Conservation (phyloP, 176 grass and related monocot genomes). For the Carex parvula region DNA sequence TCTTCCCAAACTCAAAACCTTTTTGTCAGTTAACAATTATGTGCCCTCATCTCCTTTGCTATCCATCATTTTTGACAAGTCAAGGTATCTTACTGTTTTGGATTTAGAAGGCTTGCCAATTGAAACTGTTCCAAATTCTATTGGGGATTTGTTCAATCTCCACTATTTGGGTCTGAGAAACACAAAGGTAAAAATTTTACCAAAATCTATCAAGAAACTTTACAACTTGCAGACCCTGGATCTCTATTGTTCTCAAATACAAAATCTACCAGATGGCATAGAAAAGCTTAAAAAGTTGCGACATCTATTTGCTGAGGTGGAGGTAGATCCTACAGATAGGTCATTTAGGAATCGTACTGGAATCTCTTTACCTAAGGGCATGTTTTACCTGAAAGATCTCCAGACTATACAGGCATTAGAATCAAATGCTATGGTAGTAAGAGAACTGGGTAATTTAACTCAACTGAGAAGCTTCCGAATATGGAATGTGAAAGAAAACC, state of each 20-base stretch:
- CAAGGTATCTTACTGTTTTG: background rate
- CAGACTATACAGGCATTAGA: slow-evolving; percentile 16
- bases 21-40: background rate
- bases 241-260: fast-evolving
- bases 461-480: slow-evolving; percentile 29
- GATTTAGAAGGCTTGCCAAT: slow-evolving; percentile 17
- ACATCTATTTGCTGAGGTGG: background rate
- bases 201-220: slow-evolving; percentile 14
- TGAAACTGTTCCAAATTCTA: background rate
- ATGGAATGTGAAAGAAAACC: background rate
- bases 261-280: slow-evolving; percentile 4
- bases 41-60: background rate
- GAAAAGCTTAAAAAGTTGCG: slow-evolving; percentile 20
- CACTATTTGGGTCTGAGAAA: slow-evolving; percentile 16
- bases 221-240: slow-evolving; percentile 34
- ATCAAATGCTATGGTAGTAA: background rate
- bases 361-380: background rate
- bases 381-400: slow-evolving; percentile 19
- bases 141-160: slow-evolving; percentile 36
- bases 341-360: background rate
- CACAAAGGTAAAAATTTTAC: background rate
- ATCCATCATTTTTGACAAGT: background rate
- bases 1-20: background rate
- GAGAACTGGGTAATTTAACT: background rate
- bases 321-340: too few species aligned